A percentile compares a stretch with the other conserved stretches of the same genome.
Evolutionary conservation across 78 protist genomes (phyloP).

Genomic region (Planoprotostelium fungivorum): DNA sequence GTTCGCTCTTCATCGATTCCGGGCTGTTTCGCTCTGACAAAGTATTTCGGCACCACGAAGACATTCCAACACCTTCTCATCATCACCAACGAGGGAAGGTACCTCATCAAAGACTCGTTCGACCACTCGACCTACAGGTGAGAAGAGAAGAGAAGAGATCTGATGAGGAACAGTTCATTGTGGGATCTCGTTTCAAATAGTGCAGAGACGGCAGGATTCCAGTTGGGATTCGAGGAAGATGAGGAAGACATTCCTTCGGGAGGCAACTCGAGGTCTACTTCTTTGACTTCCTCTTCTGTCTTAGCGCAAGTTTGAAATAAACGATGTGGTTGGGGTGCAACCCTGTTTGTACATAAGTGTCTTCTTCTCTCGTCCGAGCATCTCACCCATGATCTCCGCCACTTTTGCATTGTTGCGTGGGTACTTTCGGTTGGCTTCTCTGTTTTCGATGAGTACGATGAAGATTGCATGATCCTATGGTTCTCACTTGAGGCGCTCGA

Average conservation of each 20-base stretch:
- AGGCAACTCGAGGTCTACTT: no score
- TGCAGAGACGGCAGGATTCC: neutral
- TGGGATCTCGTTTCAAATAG: neutral
- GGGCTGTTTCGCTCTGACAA: neutral
- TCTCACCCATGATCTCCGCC: neutral
- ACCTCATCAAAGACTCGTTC: neutral
- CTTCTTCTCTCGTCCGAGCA: neutral
- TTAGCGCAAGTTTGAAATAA: neutral
- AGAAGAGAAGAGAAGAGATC: neutral
- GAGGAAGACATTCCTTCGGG: no score
- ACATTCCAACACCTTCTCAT: neutral
- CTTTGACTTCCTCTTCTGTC: no score
- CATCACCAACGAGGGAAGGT: neutral
- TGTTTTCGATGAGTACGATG: neutral
- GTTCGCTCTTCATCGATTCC: neutral
- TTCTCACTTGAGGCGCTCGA: neutral
- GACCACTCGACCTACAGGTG: neutral
- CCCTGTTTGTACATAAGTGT: neutral
- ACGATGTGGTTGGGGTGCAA: neutral
- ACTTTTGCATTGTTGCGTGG: neutral
- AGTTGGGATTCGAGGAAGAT: neutral
- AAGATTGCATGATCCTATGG: neutral
- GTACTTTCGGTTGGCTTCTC: neutral
- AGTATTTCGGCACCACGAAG: neutral
- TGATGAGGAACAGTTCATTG: neutral